Conservation (phyloP, 1,284 basidiomycete species). For the Ganoderma leucocontextum region DNA sequence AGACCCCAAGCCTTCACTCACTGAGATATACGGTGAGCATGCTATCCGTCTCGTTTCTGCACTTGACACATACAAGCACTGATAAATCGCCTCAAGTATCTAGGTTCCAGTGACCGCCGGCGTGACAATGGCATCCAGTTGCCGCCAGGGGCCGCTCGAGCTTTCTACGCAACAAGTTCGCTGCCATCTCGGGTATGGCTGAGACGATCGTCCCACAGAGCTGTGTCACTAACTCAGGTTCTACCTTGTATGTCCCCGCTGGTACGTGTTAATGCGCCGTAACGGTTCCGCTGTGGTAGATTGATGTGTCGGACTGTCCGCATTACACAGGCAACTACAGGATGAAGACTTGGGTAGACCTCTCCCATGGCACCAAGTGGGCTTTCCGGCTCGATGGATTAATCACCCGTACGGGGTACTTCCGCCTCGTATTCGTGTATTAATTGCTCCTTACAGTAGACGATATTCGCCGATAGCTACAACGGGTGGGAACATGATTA, state of each 20-base stretch:
- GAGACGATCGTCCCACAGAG: slow-evolving; percentile 20
- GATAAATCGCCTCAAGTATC: too few relatives aligned
- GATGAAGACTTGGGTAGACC: slow-evolving; percentile 43
- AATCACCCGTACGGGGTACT: slow-evolving; percentile 41
- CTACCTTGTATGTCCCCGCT: slow-evolving; percentile 42
- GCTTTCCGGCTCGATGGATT: slow-evolving; percentile 45
- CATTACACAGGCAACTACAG: slow-evolving; percentile 37
- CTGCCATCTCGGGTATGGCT: background rate
- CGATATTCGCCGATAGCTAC: slow-evolving; percentile 34
- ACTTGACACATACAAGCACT: too few relatives aligned
- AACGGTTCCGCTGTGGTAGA: background rate
- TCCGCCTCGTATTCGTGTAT: background rate
- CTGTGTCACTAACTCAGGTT: slow-evolving; percentile 41
- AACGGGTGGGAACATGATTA: slow-evolving; percentile 44
- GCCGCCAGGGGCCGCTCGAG: too few relatives aligned
- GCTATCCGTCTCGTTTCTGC: too few relatives aligned
- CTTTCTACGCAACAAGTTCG: too few relatives aligned
- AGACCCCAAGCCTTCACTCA: too few relatives aligned
- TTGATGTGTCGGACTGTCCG: too few relatives aligned
- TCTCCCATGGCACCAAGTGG: slow-evolving; percentile 43
- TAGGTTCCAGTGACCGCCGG: too few relatives aligned
- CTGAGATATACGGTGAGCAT: too few relatives aligned
- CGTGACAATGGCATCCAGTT: too few relatives aligned
- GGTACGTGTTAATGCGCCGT: slow-evolving; percentile 22
- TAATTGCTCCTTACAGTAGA: background rate